Percentiles rank a stretch among this genome's conserved stretches.
Evolutionary conservation across 495 filamentous ascomycete genomes (phyloP).

Genomic region (Talaromyces adpressus): DNA sequence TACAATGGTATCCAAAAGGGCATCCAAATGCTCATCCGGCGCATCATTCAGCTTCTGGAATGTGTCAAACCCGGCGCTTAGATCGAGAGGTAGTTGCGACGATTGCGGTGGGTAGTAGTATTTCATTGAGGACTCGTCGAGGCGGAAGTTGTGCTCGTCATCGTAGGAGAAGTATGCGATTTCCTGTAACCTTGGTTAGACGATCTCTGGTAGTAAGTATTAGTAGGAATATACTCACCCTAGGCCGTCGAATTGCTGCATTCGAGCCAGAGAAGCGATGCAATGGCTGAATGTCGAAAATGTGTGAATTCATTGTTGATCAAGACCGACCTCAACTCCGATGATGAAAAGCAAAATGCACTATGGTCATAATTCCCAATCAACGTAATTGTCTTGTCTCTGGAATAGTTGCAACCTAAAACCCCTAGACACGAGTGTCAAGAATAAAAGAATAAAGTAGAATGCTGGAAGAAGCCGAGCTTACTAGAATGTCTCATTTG

Average conservation of each 20-base stretch:
- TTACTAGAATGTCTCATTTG: neutral
- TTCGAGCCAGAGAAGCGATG: conserved; percentile 52
- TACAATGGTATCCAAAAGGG: conserved; percentile 68
- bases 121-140: conserved; percentile 68
- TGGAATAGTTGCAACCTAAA: neutral
- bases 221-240: conserved; percentile 32
- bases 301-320: conserved; percentile 24
- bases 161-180: conserved; percentile 90
- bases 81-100: conserved; percentile 58
- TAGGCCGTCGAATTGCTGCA: conserved; percentile 61
- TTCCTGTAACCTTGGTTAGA: conserved; percentile 45
- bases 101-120: conserved; percentile 82
- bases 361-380: neutral
- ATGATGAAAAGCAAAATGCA: neutral
- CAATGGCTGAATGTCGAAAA: conserved; percentile 58
- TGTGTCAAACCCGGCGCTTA: conserved; percentile 72
- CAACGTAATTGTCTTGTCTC: neutral
- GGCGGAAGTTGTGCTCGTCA: conserved; percentile 63
- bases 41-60: conserved; percentile 80
- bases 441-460: neutral
- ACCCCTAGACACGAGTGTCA: neutral
- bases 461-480: conserved; percentile 1
- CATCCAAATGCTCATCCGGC: conserved; percentile 81
- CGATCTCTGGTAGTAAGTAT: neutral
- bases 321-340: neutral